Base-by-base conservation (phyloP, 768 basidiomycete genomes). In the Chalciporus pseudorubinellus region DNA sequence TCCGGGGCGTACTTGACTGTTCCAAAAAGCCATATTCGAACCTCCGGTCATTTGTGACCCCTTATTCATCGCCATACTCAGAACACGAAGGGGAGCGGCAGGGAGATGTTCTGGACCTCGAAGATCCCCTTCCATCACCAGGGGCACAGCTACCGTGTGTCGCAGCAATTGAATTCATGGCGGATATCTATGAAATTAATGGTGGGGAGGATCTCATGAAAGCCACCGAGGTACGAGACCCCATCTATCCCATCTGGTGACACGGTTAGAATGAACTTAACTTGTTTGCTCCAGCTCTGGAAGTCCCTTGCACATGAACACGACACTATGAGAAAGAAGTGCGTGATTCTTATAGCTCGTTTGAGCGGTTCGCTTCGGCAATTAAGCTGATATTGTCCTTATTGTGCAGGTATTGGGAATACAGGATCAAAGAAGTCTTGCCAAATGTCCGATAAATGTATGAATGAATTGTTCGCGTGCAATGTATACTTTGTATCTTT, bases 111-210 rank as follows among this genome's bases (percentile, higher is more conserved):
- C 53, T 78, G 18, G 87, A 92, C 65, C 72, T 91, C 24, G 87
- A 92, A 53, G 84, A 88, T 59, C 91, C 88, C 3, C 76, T 74
- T 0, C 91, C 91, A 1, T 73, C 78, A 4, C 66, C 70, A 42
- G 76, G 73, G 26, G 87, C 92, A 4, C 77, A 88, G 36, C 71
- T 95, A 8, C 93, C 94, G 3, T 87, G 88, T 50, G 73, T 80
- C 6, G 76, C 83, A 19, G 94, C 94, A 9, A 73, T 95, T 42
- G 93, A 95, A 66, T 92, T 94, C 67, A 57, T 92, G 55, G 93
- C 92, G 1, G 91, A 95, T 61, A 75, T 84, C 2, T 76, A 82
- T 59, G 86, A 87, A 70, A 75, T 33, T 31, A 76, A 77, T 46
- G 83, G 78, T n/a, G 74, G 76, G 24, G 74, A 77, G 11, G 70